Conservation (phyloP, 2,329 filamentous ascomycete species). For the Exophiala oligosperma region DNA sequence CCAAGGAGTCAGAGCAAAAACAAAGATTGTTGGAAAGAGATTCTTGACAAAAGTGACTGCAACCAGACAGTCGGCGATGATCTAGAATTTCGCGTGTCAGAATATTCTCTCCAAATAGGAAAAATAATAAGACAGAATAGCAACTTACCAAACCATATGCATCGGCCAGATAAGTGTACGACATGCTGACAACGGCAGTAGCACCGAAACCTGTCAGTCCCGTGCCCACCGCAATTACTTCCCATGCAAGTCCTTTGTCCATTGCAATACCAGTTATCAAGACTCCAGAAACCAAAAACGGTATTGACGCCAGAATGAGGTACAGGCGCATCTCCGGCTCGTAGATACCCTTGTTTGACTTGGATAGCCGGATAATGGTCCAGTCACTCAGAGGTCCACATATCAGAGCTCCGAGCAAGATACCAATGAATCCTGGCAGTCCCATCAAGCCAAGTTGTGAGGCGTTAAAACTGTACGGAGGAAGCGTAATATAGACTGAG, state of each 20-base stretch:
- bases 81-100: slow-evolving; percentile 31
- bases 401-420: slow-evolving; percentile 22
- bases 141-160: slow-evolving; percentile 32
- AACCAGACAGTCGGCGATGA: slow-evolving; percentile 48
- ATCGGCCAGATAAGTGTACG: slow-evolving; percentile 33
- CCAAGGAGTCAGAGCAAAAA: slow-evolving; percentile 48
- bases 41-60: slow-evolving; percentile 47
- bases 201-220: slow-evolving; percentile 22
- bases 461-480: slow-evolving; percentile 34
- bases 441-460: slow-evolving; percentile 32
- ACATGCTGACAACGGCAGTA: slow-evolving; percentile 18
- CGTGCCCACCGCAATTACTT: slow-evolving; percentile 29
- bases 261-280: slow-evolving; percentile 43
- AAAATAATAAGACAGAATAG: no score
- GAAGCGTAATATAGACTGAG: slow-evolving; percentile 38
- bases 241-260: slow-evolving; percentile 31
- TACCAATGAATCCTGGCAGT: slow-evolving; percentile 31
- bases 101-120: no score
- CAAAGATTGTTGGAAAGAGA: slow-evolving; percentile 42
- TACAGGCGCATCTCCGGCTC: slow-evolving; percentile 32
- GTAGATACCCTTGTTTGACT: slow-evolving; percentile 24
- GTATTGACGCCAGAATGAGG: slow-evolving; percentile 11
- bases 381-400: slow-evolving; percentile 27
- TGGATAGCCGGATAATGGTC: slow-evolving; percentile 24
- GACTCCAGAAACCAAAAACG: slow-evolving; percentile 36